Evolutionary conservation across 352 stramenopile genomes (phyloP).

Genomic region (Phytophthora ohioensis): DNA sequence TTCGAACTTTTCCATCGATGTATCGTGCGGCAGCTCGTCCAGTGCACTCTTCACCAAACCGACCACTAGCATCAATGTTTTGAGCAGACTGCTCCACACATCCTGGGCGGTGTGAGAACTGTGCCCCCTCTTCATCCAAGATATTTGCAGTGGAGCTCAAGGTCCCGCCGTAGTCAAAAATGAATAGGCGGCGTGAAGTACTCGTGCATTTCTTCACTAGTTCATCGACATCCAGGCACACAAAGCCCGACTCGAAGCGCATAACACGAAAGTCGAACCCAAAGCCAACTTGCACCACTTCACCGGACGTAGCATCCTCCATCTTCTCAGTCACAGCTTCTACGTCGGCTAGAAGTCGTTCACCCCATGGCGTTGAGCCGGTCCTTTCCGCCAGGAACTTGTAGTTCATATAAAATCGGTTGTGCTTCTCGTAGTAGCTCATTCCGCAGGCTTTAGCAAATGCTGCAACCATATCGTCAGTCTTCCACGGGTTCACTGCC

Average conservation of each 20-base stretch:
- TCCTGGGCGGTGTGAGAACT: slow-evolving; percentile 21
- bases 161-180: slow-evolving; percentile 98
- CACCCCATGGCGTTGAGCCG: slow-evolving; percentile 92
- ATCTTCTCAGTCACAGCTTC: slow-evolving; percentile 78
- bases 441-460: slow-evolving; percentile 75
- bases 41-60: slow-evolving; percentile 28
- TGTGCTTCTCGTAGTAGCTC: slow-evolving; percentile 82
- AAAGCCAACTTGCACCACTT: slow-evolving; percentile 93
- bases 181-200: slow-evolving; percentile 86
- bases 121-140: slow-evolving; percentile 77
- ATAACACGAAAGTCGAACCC: slow-evolving; percentile 97
- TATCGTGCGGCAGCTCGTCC: slow-evolving; percentile 44
- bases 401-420: slow-evolving; percentile 79
- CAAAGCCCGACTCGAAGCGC: slow-evolving; percentile 95
- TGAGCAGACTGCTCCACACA: slow-evolving; percentile 16
- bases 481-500: slow-evolving; percentile 98
- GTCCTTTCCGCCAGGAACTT: slow-evolving; percentile 85
- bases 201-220: slow-evolving; percentile 85
- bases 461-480: slow-evolving; percentile 82
- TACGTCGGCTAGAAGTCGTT: slow-evolving; percentile 95
- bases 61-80: slow-evolving; percentile 19
- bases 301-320: slow-evolving; percentile 41
- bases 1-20: slow-evolving; percentile 77
- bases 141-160: slow-evolving; percentile 83
- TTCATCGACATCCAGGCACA: slow-evolving; percentile 90